Evolutionary conservation across 2,329 filamentous ascomycete species (phyloP).

Genomic region (Ustilaginoidea virens): DNA sequence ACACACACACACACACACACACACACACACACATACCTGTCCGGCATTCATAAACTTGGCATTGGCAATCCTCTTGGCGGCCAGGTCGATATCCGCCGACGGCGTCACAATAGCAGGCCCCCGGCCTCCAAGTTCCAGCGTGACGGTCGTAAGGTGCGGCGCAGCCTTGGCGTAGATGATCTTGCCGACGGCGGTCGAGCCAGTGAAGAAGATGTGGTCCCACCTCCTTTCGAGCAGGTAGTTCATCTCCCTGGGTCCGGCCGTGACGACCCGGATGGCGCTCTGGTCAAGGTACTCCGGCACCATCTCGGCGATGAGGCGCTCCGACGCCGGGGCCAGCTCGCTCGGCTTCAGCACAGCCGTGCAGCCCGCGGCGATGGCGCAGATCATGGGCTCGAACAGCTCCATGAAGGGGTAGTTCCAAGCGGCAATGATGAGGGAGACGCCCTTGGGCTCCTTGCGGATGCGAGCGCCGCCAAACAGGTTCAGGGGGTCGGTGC

Average conservation of each 20-base stretch:
- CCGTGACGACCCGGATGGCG: conserved; percentile 20
- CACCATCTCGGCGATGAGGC: conserved; percentile 22
- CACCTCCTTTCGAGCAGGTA: conserved; percentile 21
- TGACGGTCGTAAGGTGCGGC: conserved; percentile 26
- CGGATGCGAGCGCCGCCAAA: conserved; percentile 18
- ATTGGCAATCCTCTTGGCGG: conserved; percentile 25
- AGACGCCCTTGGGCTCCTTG: conserved; percentile 27
- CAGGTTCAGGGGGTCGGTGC: conserved; percentile 14
- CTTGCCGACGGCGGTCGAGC: conserved; percentile 20
- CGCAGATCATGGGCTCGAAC: conserved; percentile 23
- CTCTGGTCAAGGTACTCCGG: conserved; percentile 24
- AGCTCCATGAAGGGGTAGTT: conserved; percentile 26
- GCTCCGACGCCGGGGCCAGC: conserved; percentile 16
- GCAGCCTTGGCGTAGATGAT: conserved; percentile 24
- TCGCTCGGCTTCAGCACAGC: conserved; percentile 30
- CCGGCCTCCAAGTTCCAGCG: conserved; percentile 29
- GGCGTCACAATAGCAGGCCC: conserved; percentile 26
- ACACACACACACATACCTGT: conserved; percentile 6
- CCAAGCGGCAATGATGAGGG: conserved; percentile 29
- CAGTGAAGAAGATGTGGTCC: conserved; percentile 31
- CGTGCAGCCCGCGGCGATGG: conserved; percentile 25
- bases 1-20: background rate
- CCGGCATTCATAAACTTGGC: conserved; percentile 27
- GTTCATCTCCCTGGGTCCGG: conserved; percentile 20
- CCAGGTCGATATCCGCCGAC: conserved; percentile 23